Base-by-base conservation (phyloP, 1,284 basidiomycete species). In the Cystobasidiaceae sp. region DNA sequence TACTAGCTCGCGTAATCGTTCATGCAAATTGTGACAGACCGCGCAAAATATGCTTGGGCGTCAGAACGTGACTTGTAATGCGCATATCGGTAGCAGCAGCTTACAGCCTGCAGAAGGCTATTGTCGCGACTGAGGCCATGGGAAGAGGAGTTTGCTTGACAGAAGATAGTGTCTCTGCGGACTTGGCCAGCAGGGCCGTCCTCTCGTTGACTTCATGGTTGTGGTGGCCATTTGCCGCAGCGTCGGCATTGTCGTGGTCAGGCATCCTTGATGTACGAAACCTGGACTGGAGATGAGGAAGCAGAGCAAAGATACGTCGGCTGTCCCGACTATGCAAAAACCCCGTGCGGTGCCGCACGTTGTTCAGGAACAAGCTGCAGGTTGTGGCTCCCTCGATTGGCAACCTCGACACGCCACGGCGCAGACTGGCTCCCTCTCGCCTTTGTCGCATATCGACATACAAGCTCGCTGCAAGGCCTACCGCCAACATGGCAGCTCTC, bases 81-180 rank as follows among this genome's bases (percentile, higher is more conserved):
- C n/a, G n/a, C n/a, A n/a, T n/a, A 7, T 11, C 9, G 28, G 17
- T 3, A 2, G 30, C 30, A 25, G 15, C 7, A n/a, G n/a, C 55
- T 7, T 44, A 58, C 49, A 63, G 41, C 13, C 60, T 49, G 45
- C 60, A 54, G 51, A 63, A 63, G 60, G 50, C 54, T 17, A 63
- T 17, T 9, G 51, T 32, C 25, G 39, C 34, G 11, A 63, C 60
- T 30, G 60, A 63, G 4, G 60, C 60, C 39, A 27, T 30, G 21
- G 60, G 60, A 15, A 63, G 39, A 25, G 60, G 60, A 33, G 60
- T 63, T 6, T 37, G 48, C 44, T 61, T 41, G 25, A 21, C 28
- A 19, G 46, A 4, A 17, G 46, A 25, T 23, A 17, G 19, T 28
- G 46, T 60, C 19, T 33, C 46, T 23, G 25, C 39, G 19, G n/a